These are phyloP conservation scores for Thamnidium elegans DNA, from an alignment of 192 early-diverging fungal species.

Conservation along the genomic window DNA sequence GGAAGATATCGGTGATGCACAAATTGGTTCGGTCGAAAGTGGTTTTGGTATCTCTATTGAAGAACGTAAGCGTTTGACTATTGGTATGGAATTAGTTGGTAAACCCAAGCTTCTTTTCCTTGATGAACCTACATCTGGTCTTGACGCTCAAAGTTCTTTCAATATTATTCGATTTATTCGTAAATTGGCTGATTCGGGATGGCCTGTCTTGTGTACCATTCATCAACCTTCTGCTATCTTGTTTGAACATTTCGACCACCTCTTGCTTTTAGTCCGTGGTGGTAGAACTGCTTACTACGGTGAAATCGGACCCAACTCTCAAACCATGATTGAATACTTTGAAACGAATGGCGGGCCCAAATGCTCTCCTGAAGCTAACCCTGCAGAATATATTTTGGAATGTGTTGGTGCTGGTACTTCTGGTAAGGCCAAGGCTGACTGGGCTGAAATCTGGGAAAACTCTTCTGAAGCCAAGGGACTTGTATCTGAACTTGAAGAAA, in stretches of 20 bases:
- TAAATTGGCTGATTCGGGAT: constrained; percentile 59
- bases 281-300: constrained; percentile 82
- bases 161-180: constrained; percentile 74
- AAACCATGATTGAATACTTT: constrained; percentile 68
- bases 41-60: constrained; percentile 76
- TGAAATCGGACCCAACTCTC: constrained; percentile 66
- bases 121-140: constrained; percentile 68
- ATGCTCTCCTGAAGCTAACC: constrained; percentile 67
- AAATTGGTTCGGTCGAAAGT: constrained; percentile 48
- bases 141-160: constrained; percentile 78
- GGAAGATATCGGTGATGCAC: constrained; percentile 55
- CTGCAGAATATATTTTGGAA: constrained; percentile 85
- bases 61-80: constrained; percentile 79
- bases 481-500: constrained; percentile 51
- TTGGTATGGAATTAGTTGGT: constrained; percentile 82
- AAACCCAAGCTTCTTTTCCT: constrained; percentile 77
- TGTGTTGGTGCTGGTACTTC: constrained; percentile 69
- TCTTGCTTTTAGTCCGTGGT: constrained; percentile 75
- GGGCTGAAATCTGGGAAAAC: constrained; percentile 70
- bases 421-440: constrained; percentile 53
- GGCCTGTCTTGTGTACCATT: constrained; percentile 78
- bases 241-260: constrained; percentile 83
- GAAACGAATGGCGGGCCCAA: constrained; percentile 66
- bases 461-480: constrained; percentile 47
- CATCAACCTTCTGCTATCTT: constrained; percentile 85